These are phyloP conservation scores for Leccinum insolens DNA, from an alignment of 1,284 basidiomycete genomes.

Conservation along the genomic window DNA sequence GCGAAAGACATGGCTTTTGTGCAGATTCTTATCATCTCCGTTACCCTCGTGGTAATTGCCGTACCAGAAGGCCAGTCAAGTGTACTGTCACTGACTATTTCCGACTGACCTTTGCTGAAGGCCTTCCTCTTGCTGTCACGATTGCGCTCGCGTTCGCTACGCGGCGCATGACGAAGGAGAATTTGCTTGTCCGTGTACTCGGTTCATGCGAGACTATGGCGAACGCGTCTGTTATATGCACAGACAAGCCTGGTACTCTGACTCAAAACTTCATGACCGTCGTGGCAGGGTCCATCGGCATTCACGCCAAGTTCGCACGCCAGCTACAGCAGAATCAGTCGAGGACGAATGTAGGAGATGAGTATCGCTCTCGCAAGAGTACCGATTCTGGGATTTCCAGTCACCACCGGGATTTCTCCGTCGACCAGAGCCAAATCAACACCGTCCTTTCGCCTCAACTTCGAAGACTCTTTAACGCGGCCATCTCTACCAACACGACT, in stretches of 20 bases:
- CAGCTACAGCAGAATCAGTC: constrained; percentile 63
- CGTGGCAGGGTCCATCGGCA: constrained; percentile 93
- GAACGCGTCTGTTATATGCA: constrained; percentile 95
- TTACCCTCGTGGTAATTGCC: constrained; percentile 95
- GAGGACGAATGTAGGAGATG: constrained; percentile 76
- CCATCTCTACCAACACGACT: constrained; percentile 93
- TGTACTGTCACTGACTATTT: constrained; percentile 1
- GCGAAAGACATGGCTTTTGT: no score
- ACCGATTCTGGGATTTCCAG: constrained; percentile 40
- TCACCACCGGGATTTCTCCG: constrained; percentile 75
- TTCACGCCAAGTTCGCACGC: constrained; percentile 92
- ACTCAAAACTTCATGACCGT: constrained; percentile 96
- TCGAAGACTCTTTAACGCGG: constrained; percentile 77
- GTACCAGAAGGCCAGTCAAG: constrained; percentile 82
- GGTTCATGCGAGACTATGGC: constrained; percentile 99
- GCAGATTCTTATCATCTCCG: constrained; percentile 92
- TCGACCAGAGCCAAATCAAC: constrained; percentile 79
- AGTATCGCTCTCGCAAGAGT: constrained; percentile 39
- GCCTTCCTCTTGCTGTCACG: constrained; percentile 94
- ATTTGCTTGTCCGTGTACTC: constrained; percentile 92
- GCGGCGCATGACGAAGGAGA: constrained; percentile 94
- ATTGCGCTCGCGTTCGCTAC: constrained; percentile 97
- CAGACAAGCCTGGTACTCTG: constrained; percentile 93
- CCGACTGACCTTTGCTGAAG: constrained; percentile 39
- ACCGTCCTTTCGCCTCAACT: constrained; percentile 65